A percentile compares a stretch with the other conserved stretches of the same genome.
Conservation (phyloP, 106 monocot species). For the Hemerocallis citrina region DNA sequence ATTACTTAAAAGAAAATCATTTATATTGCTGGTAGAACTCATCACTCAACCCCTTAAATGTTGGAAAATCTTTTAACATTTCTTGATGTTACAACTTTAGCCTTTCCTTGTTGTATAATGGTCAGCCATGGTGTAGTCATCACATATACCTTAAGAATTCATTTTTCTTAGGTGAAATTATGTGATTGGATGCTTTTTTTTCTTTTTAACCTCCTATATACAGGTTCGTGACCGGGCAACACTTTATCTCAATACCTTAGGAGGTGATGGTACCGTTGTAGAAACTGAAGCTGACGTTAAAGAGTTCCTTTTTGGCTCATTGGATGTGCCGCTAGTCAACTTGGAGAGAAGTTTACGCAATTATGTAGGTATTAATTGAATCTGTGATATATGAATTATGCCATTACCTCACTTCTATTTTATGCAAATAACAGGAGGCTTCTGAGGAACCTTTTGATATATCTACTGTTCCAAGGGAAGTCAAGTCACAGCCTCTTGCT, state of each 20-base stretch:
- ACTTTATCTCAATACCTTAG: constrained; percentile 77
- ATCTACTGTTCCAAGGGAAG: constrained; percentile 64
- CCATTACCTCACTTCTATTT: neutral
- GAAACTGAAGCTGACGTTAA: constrained; percentile 60
- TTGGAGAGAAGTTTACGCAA: constrained; percentile 75
- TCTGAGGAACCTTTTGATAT: constrained; percentile 87
- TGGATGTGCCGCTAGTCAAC: constrained; percentile 82
- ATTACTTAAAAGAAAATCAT: too few species aligned
- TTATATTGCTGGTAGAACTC: too few species aligned
- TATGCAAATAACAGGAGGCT: constrained; percentile 39
- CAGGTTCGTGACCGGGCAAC: constrained; percentile 98
- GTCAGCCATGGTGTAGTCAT: neutral
- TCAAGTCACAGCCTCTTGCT: constrained; percentile 80
- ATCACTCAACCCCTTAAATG: too few species aligned
- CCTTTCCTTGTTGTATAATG: neutral
- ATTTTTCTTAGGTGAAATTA: neutral
- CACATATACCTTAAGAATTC: neutral
- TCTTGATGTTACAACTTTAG: too few species aligned
- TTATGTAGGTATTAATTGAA: constrained; percentile 51
- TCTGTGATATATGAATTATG: neutral
- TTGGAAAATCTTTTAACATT: too few species aligned
- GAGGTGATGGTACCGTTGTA: constrained; percentile 39
- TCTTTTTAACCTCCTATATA: neutral
- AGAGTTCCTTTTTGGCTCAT: constrained; percentile 90
- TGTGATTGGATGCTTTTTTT: neutral